Evolutionary conservation across 1,139 yeast species (phyloP).

Genomic region (Hansenula sp.): DNA sequence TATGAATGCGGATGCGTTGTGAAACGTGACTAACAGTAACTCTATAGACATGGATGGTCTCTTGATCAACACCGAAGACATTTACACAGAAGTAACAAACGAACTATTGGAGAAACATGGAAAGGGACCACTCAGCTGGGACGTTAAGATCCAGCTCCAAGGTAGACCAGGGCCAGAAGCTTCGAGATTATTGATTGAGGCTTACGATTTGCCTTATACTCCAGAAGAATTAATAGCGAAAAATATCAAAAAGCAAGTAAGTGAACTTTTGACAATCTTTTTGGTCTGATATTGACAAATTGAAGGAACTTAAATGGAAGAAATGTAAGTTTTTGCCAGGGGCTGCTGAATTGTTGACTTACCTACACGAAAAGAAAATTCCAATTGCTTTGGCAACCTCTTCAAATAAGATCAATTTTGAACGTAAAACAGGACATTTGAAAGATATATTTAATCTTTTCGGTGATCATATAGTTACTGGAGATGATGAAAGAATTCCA

Average conservation of each 20-base stretch:
- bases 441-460: conserved; percentile 58
- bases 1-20: too few relatives aligned
- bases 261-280: background rate
- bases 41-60: conserved; percentile 86
- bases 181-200: conserved; percentile 58
- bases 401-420: conserved; percentile 56
- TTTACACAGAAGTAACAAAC: conserved; percentile 75
- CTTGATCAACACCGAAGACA: conserved; percentile 82
- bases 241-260: conserved; percentile 48
- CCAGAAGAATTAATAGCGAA: conserved; percentile 50
- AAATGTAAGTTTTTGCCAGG: conserved; percentile 74
- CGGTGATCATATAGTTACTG: conserved; percentile 69
- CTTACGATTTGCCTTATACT: conserved; percentile 63
- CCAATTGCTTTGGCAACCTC: conserved; percentile 96
- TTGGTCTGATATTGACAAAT: background rate
- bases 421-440: conserved; percentile 67
- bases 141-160: conserved; percentile 76
- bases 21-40: too few relatives aligned
- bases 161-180: conserved; percentile 85
- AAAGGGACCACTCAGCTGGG: conserved; percentile 85
- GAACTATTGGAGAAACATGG: conserved; percentile 62
- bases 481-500: conserved; percentile 82
- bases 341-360: conserved; percentile 60
- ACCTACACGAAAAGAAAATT: conserved; percentile 43
- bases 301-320: conserved; percentile 48